Evolutionary conservation across 495 filamentous ascomycete species (phyloP).

Genomic region (Neurospora tetraspora): DNA sequence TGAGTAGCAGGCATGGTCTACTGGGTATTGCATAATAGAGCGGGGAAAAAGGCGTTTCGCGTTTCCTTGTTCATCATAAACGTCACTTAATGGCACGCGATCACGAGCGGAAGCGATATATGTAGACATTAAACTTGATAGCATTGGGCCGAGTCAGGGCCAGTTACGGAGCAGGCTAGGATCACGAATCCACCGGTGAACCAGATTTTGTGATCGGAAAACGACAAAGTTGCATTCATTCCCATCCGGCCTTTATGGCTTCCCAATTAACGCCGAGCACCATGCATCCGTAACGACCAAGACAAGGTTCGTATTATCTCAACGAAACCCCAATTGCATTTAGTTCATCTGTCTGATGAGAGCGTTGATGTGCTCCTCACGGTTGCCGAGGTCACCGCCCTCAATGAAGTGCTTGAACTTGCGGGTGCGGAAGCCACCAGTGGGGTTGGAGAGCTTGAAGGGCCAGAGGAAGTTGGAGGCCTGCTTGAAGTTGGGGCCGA

Average conservation of each 20-base stretch:
- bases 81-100: background rate
- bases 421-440: slow-evolving; percentile 83
- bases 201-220: slow-evolving; percentile 11
- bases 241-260: slow-evolving; percentile 16
- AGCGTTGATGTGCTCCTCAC: slow-evolving; percentile 96
- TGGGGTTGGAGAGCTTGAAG: slow-evolving; percentile 98
- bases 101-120: background rate
- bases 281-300: slow-evolving; percentile 30
- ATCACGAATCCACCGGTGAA: slow-evolving; percentile 14
- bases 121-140: slow-evolving; percentile 1
- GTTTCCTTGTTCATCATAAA: background rate
- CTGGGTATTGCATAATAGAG: background rate
- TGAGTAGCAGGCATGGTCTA: background rate
- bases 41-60: background rate
- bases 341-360: slow-evolving; percentile 99
- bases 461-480: slow-evolving; percentile 99
- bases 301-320: slow-evolving; percentile 25
- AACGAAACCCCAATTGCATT: slow-evolving; percentile 12
- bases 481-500: slow-evolving; percentile 99
- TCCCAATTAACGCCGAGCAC: slow-evolving; percentile 21
- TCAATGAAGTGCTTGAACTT: slow-evolving; percentile 99
- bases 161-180: slow-evolving; percentile 12
- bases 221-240: slow-evolving; percentile 23
- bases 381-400: slow-evolving; percentile 96
- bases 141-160: slow-evolving; percentile 14